Evolutionary conservation across 2,329 filamentous ascomycete genomes (phyloP).

Genomic region (Neonectria punicea): DNA sequence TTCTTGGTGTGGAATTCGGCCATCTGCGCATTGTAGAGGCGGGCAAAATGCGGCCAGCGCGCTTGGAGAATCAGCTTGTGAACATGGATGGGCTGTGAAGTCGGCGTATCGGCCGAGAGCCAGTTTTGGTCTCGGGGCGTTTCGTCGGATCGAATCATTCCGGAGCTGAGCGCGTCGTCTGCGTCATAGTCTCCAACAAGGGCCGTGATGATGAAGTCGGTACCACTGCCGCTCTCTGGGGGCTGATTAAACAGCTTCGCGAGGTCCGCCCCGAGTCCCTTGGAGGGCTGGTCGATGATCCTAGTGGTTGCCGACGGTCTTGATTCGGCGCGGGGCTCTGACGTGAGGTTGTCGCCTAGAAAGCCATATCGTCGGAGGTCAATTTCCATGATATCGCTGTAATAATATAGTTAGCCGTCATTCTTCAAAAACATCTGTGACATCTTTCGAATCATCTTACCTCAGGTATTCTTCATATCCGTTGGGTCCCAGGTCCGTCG

Average conservation of each 20-base stretch:
- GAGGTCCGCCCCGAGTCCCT: constrained; percentile 84
- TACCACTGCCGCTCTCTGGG: constrained; percentile 84
- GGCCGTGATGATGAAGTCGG: constrained; percentile 92
- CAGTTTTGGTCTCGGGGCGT: constrained; percentile 60
- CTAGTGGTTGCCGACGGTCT: constrained; percentile 61
- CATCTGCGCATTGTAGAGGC: constrained; percentile 94
- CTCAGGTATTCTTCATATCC: constrained; percentile 89
- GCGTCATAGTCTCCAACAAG: constrained; percentile 80
- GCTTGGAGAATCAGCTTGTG: constrained; percentile 94
- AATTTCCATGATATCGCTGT: constrained; percentile 87
- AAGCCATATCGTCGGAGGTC: constrained; percentile 93
- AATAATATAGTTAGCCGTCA: constrained; percentile 29
- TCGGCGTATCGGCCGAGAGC: constrained; percentile 70
- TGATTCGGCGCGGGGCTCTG: constrained; percentile 63
- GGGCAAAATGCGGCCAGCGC: constrained; percentile 95
- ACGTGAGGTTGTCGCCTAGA: constrained; percentile 78
- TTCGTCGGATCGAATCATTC: constrained; percentile 59
- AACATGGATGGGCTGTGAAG: constrained; percentile 89
- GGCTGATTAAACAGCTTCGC: constrained; percentile 87
- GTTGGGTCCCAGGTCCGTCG: constrained; percentile 73
- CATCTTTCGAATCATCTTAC: constrained; percentile 39
- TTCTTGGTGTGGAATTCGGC: constrained; percentile 95
- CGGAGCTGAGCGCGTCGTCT: constrained; percentile 68
- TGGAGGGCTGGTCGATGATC: constrained; percentile 64
- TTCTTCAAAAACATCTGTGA: background rate